A percentile compares a stretch with the other conserved stretches of the same genome.
Conservation (phyloP, 2,329 filamentous ascomycete genomes). For the Aspergillus melleus region DNA sequence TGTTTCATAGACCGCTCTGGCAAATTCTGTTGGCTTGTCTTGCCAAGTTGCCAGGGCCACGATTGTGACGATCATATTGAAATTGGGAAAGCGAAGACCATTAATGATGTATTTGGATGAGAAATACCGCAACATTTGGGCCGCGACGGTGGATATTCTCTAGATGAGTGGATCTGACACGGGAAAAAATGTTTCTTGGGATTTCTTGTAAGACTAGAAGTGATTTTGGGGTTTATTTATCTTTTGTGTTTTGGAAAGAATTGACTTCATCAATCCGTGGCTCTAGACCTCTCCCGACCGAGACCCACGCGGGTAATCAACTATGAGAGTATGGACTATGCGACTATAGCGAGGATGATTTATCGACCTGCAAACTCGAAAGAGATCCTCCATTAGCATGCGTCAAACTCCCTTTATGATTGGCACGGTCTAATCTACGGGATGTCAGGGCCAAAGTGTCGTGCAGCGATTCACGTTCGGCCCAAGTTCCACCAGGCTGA, state of each 20-base stretch:
- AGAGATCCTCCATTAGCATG: neutral
- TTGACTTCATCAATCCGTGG: conserved; percentile 7
- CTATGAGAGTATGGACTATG: too few relatives aligned
- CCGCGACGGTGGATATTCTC: neutral
- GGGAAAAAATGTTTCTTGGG: neutral
- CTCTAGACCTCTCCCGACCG: conserved; percentile 4
- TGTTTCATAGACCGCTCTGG: neutral
- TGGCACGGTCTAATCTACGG: neutral
- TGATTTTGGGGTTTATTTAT: neutral
- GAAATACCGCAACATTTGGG: neutral
- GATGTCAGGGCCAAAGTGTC: neutral
- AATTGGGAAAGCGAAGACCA: neutral
- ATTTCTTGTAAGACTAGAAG: neutral
- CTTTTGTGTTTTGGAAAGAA: neutral
- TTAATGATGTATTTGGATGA: neutral
- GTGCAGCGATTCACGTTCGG: neutral
- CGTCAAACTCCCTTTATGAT: conserved; percentile 1
- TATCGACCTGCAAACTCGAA: neutral
- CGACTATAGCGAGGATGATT: neutral
- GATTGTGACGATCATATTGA: conserved; percentile 7
- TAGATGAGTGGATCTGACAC: neutral
- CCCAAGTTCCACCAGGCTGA: neutral
- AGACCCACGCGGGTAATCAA: conserved; percentile 2
- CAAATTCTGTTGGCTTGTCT: neutral
- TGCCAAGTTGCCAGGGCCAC: conserved; percentile 1